phyloP scores from a whole-genome alignment of 371 early-diverging fungal genomes.

The Mucor mucedo region DNA sequence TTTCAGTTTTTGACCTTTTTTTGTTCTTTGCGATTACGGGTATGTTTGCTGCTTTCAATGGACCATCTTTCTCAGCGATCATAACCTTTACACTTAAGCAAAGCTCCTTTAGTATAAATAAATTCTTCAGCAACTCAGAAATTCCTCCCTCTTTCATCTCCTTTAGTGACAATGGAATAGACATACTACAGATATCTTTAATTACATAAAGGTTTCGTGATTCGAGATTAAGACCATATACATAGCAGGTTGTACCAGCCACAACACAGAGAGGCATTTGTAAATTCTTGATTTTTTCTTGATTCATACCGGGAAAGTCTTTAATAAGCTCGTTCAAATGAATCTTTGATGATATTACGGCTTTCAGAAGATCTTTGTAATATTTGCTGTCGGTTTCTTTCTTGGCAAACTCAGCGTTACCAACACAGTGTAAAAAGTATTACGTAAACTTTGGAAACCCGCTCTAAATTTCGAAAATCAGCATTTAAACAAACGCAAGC shows the following conservation, averaged over 20 bases:
- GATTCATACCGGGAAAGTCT: constrained; percentile 8
- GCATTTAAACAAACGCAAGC: too few relatives aligned
- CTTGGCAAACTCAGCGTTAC: constrained; percentile 12
- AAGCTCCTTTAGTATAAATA: too few relatives aligned
- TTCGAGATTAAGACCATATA: constrained; percentile 3
- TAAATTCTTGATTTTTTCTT: constrained; percentile 4
- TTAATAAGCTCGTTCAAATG: constrained; percentile 11
- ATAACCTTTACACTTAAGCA: too few relatives aligned
- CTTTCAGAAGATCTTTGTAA: constrained; percentile 12
- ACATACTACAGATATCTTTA: too few relatives aligned
- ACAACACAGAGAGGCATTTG: constrained; percentile 12
- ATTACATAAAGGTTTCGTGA: constrained; percentile 6
- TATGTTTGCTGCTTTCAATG: constrained; percentile 5
- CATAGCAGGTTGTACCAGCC: constrained; percentile 6
- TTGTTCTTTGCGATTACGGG: constrained; percentile 9
- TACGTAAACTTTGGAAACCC: too few relatives aligned
- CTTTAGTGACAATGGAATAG: not conserved
- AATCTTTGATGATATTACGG: constrained; percentile 10
- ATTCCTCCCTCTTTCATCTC: not conserved
- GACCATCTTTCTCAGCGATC: too few relatives aligned
- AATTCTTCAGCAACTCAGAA: too few relatives aligned
- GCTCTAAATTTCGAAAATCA: too few relatives aligned
- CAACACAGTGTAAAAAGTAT: not conserved
- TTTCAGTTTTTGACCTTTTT: not conserved
- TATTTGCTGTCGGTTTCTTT: constrained; percentile 9